phyloP scores from a whole-genome alignment of 140 eudicot species.

The Flaveria floridana region DNA sequence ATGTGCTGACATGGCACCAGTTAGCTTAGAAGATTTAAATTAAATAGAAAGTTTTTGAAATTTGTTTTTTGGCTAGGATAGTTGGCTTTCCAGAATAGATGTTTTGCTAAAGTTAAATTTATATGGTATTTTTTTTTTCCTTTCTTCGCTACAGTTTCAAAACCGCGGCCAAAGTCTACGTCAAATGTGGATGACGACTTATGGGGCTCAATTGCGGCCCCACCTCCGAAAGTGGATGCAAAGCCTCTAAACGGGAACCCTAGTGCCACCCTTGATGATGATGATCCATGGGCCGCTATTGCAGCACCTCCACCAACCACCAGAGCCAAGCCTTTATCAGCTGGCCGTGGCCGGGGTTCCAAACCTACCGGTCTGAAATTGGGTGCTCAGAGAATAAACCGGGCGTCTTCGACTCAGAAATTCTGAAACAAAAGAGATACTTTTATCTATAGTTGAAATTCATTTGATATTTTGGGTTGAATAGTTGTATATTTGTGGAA shows the following conservation, averaged over 20 bases:
- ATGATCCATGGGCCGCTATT: conserved; percentile 94
- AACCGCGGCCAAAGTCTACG: conserved; percentile 53
- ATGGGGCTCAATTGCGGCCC: conserved; percentile 93
- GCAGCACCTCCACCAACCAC: conserved; percentile 98
- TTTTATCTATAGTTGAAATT: conserved; percentile 26
- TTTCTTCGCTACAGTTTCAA: conserved; percentile 39
- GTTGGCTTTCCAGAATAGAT: not conserved
- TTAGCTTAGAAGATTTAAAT: not conserved
- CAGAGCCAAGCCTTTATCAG: conserved; percentile 72
- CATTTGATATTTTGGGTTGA: conserved; percentile 25
- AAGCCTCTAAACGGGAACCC: conserved; percentile 46
- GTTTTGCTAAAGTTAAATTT: not conserved
- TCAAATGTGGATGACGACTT: conserved; percentile 52
- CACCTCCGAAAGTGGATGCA: conserved; percentile 59
- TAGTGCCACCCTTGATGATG: conserved; percentile 44
- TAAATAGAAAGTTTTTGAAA: not conserved
- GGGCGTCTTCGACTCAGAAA: conserved; percentile 67
- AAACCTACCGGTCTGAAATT: conserved; percentile 68
- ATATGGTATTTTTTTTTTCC: not conserved
- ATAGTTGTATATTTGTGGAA: conserved; percentile 38
- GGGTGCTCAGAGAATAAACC: conserved; percentile 92
- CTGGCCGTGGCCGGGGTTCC: conserved; percentile 73
- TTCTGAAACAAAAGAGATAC: conserved; percentile 20
- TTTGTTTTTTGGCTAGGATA: not conserved
- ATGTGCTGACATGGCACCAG: not conserved